Conservation (phyloP, 2,329 filamentous ascomycete species). For the Pestalotiopsis sp. region DNA sequence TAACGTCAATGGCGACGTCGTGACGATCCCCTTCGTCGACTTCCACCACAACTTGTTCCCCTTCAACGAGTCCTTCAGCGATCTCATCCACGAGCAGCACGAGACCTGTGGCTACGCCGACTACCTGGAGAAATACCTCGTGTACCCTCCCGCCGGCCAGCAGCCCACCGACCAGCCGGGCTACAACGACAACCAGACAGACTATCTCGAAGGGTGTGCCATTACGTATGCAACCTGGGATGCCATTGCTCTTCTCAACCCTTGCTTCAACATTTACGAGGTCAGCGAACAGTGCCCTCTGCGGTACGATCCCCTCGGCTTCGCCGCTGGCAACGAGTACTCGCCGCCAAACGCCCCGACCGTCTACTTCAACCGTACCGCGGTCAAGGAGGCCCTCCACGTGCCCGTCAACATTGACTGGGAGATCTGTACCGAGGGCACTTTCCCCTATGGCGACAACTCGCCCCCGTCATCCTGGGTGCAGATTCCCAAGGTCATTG, state of each 20-base stretch:
- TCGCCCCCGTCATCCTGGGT: slow-evolving; percentile 54
- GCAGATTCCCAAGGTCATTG: slow-evolving; percentile 69
- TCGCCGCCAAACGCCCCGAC: slow-evolving; percentile 32
- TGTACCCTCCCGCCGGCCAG: slow-evolving; percentile 67
- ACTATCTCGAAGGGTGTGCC: slow-evolving; percentile 26
- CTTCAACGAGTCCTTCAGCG: slow-evolving; percentile 62
- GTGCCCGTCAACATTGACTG: slow-evolving; percentile 43
- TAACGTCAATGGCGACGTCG: slow-evolving; percentile 48
- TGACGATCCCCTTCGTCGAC: slow-evolving; percentile 62
- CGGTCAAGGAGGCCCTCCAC: slow-evolving; percentile 33
- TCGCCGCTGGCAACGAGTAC: slow-evolving; percentile 12
- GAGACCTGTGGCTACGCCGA: slow-evolving; percentile 64
- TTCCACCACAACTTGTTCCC: slow-evolving; percentile 63
- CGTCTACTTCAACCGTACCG: slow-evolving; percentile 49
- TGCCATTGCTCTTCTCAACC: slow-evolving; percentile 61
- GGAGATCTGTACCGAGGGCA: slow-evolving; percentile 53
- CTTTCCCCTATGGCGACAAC: slow-evolving; percentile 45
- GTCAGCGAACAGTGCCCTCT: slow-evolving; percentile 73
- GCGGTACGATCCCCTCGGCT: slow-evolving; percentile 62
- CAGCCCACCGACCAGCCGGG: slow-evolving; percentile 55
- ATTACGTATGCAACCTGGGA: slow-evolving; percentile 62
- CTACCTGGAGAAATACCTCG: slow-evolving; percentile 63
- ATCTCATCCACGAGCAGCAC: slow-evolving; percentile 52
- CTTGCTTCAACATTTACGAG: slow-evolving; percentile 80
- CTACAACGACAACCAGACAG: slow-evolving; percentile 34